Conservation (phyloP, 805 yeast genomes). For the Wickerhamomyces xylosicus region DNA sequence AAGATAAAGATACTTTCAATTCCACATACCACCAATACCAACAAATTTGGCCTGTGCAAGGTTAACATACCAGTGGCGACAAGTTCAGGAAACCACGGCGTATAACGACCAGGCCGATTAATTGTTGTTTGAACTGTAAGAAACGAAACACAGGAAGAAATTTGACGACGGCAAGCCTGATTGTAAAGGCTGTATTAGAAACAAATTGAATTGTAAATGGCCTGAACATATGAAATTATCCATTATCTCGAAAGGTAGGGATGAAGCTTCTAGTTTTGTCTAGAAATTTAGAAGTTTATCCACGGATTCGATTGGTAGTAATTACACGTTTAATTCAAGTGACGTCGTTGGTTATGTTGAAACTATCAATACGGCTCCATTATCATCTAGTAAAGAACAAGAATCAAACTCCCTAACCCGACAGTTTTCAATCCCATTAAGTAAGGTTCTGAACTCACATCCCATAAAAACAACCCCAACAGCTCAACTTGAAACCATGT, state of each 20-base stretch:
- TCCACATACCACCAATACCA: background rate
- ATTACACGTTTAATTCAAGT: too few species aligned
- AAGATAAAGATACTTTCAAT: too few species aligned
- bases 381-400: too few species aligned
- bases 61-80: background rate
- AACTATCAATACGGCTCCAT: too few species aligned
- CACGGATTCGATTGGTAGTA: too few species aligned
- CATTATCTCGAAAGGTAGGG: background rate
- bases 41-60: background rate
- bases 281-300: too few species aligned
- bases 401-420: too few species aligned
- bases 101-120: background rate
- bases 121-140: background rate
- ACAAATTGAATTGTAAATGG: background rate
- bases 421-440: too few species aligned
- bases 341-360: too few species aligned
- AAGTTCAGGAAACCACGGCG: background rate
- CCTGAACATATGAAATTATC: background rate
- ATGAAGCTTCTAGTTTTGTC: background rate
- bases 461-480: too few species aligned
- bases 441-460: too few species aligned
- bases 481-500: too few species aligned
- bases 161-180: background rate
- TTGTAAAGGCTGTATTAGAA: background rate
- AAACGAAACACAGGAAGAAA: background rate